Base-by-base conservation (phyloP, 2,329 filamentous ascomycete species). In the Neoascochyta sp. region DNA sequence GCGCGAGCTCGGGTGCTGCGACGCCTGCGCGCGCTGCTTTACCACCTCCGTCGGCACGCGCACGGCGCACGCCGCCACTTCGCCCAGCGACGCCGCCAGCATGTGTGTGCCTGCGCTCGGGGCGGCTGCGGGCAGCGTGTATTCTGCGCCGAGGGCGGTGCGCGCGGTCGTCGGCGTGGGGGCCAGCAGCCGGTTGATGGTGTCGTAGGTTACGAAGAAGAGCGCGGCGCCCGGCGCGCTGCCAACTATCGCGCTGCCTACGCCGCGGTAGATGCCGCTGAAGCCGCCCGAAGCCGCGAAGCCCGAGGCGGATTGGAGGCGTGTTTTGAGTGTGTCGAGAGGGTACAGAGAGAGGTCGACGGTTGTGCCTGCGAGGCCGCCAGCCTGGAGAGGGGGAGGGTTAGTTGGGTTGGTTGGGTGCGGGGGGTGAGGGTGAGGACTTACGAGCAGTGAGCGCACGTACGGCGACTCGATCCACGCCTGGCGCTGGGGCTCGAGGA, bases 301-400 rank as follows among this genome's bases (percentile, higher is more conserved):
- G 62, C 83, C 80, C 34, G 74, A 62, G 26, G 76, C 76, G 43
- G 88, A 87, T 69, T 98, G 92, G 5, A 98, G 86, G 10, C 92
- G 88, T 23, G 93, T 98, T 70, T 98, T 98, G 60, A 98, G 81
- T 0, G 92, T 98, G 75, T 98, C 93, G 73, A 98, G 87, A 1
- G 92, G 92, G 71, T 86, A 98, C 59, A 98, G 86, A 33, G 88
- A 88, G 55, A 95, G 81, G 76, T 98, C 92, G 65, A 96, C 92
- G 9, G 89, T 94, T 26, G 92, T 92, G 59, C 92, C 92, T 47
- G 92, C 92, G 47, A 95, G 71, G 57, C 81, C 92, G 63, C 92
- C 92, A 49, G 92, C 87, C 73, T 83, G 52, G 21, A 39, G 29
- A 35, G 29, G 26, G 32, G 28, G 21, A 29, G 34, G 20, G 9